Evolutionary conservation across 306 rosid genomes (phyloP).

Genomic region (Hylodesmum podocarpum): DNA sequence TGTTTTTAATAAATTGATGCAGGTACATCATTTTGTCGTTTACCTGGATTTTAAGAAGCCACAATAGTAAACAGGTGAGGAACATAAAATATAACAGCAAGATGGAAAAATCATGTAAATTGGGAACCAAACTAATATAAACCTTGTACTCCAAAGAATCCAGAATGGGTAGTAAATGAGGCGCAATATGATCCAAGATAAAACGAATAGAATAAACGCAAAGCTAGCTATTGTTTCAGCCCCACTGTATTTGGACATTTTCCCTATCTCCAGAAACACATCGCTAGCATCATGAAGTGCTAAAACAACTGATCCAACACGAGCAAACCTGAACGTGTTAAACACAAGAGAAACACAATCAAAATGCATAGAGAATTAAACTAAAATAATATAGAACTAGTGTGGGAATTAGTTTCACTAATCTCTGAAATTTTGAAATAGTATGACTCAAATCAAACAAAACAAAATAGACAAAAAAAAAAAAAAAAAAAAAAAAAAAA

Average conservation of each 20-base stretch:
- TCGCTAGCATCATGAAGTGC: constrained; percentile 98
- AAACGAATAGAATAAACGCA: constrained; percentile 83
- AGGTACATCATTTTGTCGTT: background rate
- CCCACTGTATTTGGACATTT: constrained; percentile 96
- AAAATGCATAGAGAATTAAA: background rate
- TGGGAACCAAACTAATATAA: constrained; percentile 31
- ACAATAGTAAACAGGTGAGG: background rate
- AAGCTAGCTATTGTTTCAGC: constrained; percentile 79
- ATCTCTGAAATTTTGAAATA: background rate
- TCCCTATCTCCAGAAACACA: constrained; percentile 93
- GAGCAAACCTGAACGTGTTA: constrained; percentile 76
- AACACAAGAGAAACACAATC: constrained; percentile 35
- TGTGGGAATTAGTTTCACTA: background rate
- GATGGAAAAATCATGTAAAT: background rate
- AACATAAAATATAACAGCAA: constrained; percentile 13
- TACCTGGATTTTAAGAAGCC: background rate
- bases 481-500: too few species aligned
- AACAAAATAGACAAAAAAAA: constrained; percentile 4
- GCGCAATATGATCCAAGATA: constrained; percentile 91
- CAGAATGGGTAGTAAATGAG: constrained; percentile 98
- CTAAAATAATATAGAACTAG: background rate
- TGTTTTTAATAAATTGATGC: background rate
- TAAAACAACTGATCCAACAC: constrained; percentile 92
- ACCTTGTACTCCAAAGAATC: constrained; percentile 99
- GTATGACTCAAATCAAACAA: constrained; percentile 3